Conservation (phyloP, 305 asterid genomes). For the Nicotiana rustica region DNA sequence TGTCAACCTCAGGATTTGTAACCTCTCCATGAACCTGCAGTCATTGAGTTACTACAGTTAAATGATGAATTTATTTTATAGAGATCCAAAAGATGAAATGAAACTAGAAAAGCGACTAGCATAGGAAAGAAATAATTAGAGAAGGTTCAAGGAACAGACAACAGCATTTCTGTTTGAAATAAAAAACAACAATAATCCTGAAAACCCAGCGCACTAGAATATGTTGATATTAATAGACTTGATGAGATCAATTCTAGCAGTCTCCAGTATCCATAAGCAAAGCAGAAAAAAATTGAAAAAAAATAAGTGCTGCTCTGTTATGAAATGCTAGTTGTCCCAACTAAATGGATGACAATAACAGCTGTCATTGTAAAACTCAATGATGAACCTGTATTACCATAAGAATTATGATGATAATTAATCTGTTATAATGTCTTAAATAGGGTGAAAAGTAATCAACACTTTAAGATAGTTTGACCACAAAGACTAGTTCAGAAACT, state of each 20-base stretch:
- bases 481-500: not conserved
- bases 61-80: slow-evolving; percentile 14
- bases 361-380: not conserved
- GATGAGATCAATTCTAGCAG: not conserved
- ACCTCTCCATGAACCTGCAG: slow-evolving; percentile 96
- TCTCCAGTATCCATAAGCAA: not conserved
- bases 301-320: not conserved
- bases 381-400: not conserved
- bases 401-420: not conserved
- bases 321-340: slow-evolving; percentile 1
- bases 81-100: slow-evolving; percentile 9
- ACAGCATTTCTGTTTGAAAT: slow-evolving; percentile 2
- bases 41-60: slow-evolving; percentile 1
- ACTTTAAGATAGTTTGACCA: not conserved
- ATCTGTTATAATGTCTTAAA: not conserved
- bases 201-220: not conserved
- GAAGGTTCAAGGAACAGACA: slow-evolving; percentile 6
- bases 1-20: slow-evolving; percentile 78
- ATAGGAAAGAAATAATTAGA: slow-evolving; percentile 19
- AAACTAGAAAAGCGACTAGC: slow-evolving; percentile 19
- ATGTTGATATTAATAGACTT: not conserved
- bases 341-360: not conserved
- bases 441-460: slow-evolving; percentile 14
- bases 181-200: not conserved
- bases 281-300: not conserved